phyloP scores from a whole-genome alignment of 176 grass and related monocot genomes.

The Aegilops tauschii region DNA sequence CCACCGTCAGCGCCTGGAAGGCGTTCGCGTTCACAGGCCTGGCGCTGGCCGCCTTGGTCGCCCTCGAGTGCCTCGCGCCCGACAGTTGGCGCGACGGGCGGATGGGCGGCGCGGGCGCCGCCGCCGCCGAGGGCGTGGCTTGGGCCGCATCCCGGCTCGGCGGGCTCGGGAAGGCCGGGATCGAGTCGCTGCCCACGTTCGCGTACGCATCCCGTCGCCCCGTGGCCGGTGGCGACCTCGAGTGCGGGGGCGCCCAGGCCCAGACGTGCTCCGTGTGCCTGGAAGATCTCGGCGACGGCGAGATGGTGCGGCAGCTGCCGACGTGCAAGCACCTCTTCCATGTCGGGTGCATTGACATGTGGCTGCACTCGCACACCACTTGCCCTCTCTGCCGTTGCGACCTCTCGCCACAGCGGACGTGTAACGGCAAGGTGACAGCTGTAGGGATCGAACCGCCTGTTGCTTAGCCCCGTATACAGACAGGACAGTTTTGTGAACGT shows the following conservation, averaged over 20 bases:
- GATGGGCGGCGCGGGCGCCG: not conserved
- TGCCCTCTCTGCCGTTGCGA: constrained; percentile 33
- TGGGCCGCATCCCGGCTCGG: not conserved
- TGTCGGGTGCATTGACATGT: constrained; percentile 43
- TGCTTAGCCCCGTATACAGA: too few species aligned
- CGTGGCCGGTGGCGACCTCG: not conserved
- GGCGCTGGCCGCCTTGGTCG: not conserved
- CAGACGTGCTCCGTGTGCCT: constrained; percentile 12
- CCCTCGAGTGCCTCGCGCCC: not conserved
- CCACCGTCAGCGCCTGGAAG: constrained; percentile 18
- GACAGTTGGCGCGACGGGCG: not conserved
- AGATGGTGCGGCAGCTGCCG: constrained; percentile 36
- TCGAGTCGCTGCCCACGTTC: constrained; percentile 31
- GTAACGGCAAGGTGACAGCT: not conserved
- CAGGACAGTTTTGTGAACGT: too few species aligned
- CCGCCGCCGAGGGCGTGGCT: not conserved
- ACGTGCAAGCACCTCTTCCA: constrained; percentile 44
- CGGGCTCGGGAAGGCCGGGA: not conserved
- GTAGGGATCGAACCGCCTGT: not conserved
- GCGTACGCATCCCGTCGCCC: not conserved
- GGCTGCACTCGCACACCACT: constrained; percentile 43
- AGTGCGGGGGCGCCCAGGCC: not conserved
- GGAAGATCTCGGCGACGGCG: not conserved
- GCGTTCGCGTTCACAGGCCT: constrained; percentile 18
- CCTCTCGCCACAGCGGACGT: constrained; percentile 1